Percentiles rank a stretch among this genome's conserved stretches.
These are phyloP conservation scores for Allantophomopsis lycopodina DNA, from an alignment of 2,329 filamentous ascomycete species.

Conservation along the genomic window DNA sequence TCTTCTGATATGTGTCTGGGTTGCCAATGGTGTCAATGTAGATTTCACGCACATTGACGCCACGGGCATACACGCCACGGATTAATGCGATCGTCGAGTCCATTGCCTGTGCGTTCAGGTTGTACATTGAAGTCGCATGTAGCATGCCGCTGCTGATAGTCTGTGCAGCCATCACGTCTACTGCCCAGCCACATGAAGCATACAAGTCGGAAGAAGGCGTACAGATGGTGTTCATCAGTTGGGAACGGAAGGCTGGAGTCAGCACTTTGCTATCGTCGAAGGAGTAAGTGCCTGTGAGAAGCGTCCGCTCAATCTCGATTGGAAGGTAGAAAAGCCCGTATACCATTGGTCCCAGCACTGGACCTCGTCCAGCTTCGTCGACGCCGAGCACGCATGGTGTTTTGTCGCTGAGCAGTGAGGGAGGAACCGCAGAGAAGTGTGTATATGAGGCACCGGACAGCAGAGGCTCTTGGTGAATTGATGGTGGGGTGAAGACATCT, in stretches of 20 bases:
- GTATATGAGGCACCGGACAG: slow-evolving; percentile 55
- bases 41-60: slow-evolving; percentile 76
- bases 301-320: slow-evolving; percentile 50
- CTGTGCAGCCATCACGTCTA: slow-evolving; percentile 61
- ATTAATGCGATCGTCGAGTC: slow-evolving; percentile 82
- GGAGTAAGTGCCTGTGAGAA: slow-evolving; percentile 67
- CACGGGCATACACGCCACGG: slow-evolving; percentile 56
- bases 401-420: slow-evolving; percentile 31
- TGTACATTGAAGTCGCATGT: slow-evolving; percentile 44
- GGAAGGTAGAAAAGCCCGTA: slow-evolving; percentile 68
- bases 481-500: slow-evolving; percentile 51
- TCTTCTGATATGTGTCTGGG: slow-evolving; percentile 71
- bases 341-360: slow-evolving; percentile 75
- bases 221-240: slow-evolving; percentile 59
- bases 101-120: slow-evolving; percentile 92
- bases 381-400: slow-evolving; percentile 70
- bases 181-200: slow-evolving; percentile 69
- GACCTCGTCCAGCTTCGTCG: slow-evolving; percentile 87
- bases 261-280: slow-evolving; percentile 96
- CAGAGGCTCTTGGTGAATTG: slow-evolving; percentile 41
- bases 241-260: slow-evolving; percentile 62
- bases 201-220: slow-evolving; percentile 44
- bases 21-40: slow-evolving; percentile 92
- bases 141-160: slow-evolving; percentile 22
- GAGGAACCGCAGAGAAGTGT: slow-evolving; percentile 57